A percentile compares a stretch with the other conserved stretches of the same genome.
phyloP scores from a whole-genome alignment of 2,329 filamentous ascomycete genomes.

The Scortechinia acanthostroma region DNA sequence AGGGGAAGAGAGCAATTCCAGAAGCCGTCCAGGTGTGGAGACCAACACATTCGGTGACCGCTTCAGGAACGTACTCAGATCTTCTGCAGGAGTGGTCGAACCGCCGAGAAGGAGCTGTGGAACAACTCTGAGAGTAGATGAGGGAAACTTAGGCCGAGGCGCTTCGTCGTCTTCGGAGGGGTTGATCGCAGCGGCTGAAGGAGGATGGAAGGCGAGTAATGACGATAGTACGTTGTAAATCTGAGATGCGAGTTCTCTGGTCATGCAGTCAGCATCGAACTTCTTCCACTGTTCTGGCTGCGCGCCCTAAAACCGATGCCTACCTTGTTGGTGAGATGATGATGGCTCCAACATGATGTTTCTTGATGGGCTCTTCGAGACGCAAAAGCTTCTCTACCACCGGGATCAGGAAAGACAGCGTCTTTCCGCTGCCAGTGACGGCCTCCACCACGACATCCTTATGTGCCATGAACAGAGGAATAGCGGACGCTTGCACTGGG shows the following conservation, averaged over 20 bases:
- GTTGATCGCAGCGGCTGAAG: slow-evolving; percentile 41
- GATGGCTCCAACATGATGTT: slow-evolving; percentile 65
- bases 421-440: slow-evolving; percentile 65
- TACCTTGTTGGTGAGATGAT: slow-evolving; percentile 50
- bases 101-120: slow-evolving; percentile 65
- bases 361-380: slow-evolving; percentile 61
- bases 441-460: slow-evolving; percentile 72
- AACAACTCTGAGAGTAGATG: slow-evolving; percentile 27
- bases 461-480: slow-evolving; percentile 66
- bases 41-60: slow-evolving; percentile 63
- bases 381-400: slow-evolving; percentile 61
- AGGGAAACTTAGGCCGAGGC: slow-evolving; percentile 9
- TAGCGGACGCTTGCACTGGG: slow-evolving; percentile 67
- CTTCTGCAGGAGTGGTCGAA: slow-evolving; percentile 56
- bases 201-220: slow-evolving; percentile 57
- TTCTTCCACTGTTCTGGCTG: background rate
- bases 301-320: background rate
- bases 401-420: slow-evolving; percentile 61
- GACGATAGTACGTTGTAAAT: slow-evolving; percentile 60
- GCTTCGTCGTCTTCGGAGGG: slow-evolving; percentile 17
- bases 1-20: slow-evolving; percentile 61
- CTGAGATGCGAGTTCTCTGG: slow-evolving; percentile 64
- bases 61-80: slow-evolving; percentile 59
- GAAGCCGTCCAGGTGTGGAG: slow-evolving; percentile 61
- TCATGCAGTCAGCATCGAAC: slow-evolving; percentile 18